phyloP scores from a whole-genome alignment of 306 rosid genomes.

The Luffa acutangula region DNA sequence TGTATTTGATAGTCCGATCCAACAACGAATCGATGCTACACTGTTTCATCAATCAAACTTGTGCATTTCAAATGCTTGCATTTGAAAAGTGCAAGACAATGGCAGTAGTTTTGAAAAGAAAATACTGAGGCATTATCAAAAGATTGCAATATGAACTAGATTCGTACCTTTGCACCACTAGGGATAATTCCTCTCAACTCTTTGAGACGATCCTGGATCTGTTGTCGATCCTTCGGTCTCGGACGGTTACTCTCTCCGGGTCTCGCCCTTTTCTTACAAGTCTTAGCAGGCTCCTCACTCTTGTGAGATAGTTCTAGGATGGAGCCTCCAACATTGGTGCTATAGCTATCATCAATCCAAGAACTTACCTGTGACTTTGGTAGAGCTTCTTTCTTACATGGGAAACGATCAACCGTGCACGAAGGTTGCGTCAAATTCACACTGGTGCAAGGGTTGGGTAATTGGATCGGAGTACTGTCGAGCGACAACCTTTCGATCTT shows the following conservation, averaged over 20 bases:
- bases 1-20: constrained; percentile 75
- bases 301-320: constrained; percentile 24
- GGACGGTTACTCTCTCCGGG: constrained; percentile 73
- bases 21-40: constrained; percentile 86
- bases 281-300: constrained; percentile 42
- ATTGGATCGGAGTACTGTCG: constrained; percentile 23
- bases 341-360: constrained; percentile 49
- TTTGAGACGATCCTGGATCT: constrained; percentile 81
- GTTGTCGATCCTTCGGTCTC: constrained; percentile 95
- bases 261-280: constrained; percentile 53
- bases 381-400: constrained; percentile 33
- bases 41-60: constrained; percentile 41
- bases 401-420: constrained; percentile 19
- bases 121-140: neutral
- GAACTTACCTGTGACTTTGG: constrained; percentile 41
- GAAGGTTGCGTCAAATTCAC: constrained; percentile 20
- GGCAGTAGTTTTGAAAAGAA: neutral
- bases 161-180: constrained; percentile 57
- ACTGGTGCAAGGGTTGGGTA: constrained; percentile 17
- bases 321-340: constrained; percentile 28
- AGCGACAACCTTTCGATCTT: constrained; percentile 26
- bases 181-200: constrained; percentile 86
- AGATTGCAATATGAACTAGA: neutral
- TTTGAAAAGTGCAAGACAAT: neutral
- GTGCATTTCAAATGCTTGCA: neutral